Evolutionary conservation across 1,284 basidiomycete genomes (phyloP).

Genomic region (Microbotryum violaceum): DNA sequence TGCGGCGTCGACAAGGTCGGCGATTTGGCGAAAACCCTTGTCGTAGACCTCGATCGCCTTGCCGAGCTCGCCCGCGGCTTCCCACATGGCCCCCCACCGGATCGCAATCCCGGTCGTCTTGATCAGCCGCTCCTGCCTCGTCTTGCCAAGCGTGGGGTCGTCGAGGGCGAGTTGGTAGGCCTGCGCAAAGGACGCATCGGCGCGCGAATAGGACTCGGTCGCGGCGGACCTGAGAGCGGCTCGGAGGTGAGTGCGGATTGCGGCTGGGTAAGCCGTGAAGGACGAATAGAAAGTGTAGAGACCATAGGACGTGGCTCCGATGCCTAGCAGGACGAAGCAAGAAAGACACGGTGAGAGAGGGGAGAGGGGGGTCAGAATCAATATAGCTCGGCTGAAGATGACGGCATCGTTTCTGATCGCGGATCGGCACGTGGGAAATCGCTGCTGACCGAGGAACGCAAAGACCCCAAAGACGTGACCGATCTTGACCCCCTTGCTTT

Average conservation of each 20-base stretch:
- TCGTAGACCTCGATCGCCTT: slow-evolving; percentile 26
- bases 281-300: slow-evolving; percentile 27
- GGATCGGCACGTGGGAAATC: not conserved
- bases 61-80: slow-evolving; percentile 10
- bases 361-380: not conserved
- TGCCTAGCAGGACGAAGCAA: slow-evolving; percentile 6
- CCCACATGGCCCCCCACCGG: slow-evolving; percentile 30
- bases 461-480: slow-evolving; percentile 20
- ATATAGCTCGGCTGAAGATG: no score
- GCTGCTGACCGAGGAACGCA: slow-evolving; percentile 20
- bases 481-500: slow-evolving; percentile 19
- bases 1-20: slow-evolving; percentile 3
- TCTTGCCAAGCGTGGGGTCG: slow-evolving; percentile 7
- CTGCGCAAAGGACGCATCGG: slow-evolving; percentile 14
- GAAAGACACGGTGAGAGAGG: not conserved
- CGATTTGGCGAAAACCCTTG: slow-evolving; percentile 19
- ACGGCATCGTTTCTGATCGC: no score
- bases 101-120: slow-evolving; percentile 23
- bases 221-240: slow-evolving; percentile 18
- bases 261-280: slow-evolving; percentile 26
- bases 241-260: slow-evolving; percentile 23
- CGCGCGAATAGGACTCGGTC: slow-evolving; percentile 4
- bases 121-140: slow-evolving; percentile 7
- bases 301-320: slow-evolving; percentile 23
- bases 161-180: slow-evolving; percentile 23